Evolutionary conservation across 2,329 filamentous ascomycete genomes (phyloP).

Genomic region (Biscogniauxia mediterranea): DNA sequence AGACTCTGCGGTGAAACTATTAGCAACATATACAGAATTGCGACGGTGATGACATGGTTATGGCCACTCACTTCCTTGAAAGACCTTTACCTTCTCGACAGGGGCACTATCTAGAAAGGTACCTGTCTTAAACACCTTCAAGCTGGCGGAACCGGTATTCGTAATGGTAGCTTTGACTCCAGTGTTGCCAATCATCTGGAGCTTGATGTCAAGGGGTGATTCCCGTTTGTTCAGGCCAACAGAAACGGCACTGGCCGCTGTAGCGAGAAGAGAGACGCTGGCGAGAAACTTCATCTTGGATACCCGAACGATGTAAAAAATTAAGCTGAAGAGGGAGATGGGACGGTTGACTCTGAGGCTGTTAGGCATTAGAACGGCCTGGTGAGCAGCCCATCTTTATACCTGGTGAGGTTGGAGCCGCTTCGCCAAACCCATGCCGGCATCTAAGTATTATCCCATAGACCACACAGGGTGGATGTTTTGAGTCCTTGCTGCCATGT

Average conservation of each 20-base stretch:
- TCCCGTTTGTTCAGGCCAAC: background rate
- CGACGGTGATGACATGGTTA: background rate
- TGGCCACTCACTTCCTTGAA: conserved; percentile 38
- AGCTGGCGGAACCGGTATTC: conserved; percentile 44
- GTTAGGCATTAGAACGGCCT: background rate
- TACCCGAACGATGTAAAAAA: background rate
- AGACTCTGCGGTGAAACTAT: background rate
- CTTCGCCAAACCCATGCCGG: background rate
- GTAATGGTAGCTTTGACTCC: conserved; percentile 48
- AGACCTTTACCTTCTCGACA: conserved; percentile 49
- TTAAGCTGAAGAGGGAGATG: background rate
- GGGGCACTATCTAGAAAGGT: conserved; percentile 47
- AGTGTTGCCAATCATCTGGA: conserved; percentile 45
- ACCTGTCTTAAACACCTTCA: conserved; percentile 49
- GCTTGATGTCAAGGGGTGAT: conserved; percentile 34
- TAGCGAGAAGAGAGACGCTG: background rate
- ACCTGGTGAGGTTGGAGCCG: background rate
- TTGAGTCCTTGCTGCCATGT: background rate
- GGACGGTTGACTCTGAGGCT: background rate
- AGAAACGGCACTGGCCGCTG: background rate
- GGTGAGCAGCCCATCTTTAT: background rate
- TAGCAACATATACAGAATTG: background rate
- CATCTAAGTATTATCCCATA: too few species aligned
- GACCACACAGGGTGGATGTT: background rate
- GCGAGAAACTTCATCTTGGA: conserved; percentile 1